Evolutionary conservation across 371 early-diverging fungal genomes (phyloP).

Genomic region (Lichtheimia ramosa): DNA sequence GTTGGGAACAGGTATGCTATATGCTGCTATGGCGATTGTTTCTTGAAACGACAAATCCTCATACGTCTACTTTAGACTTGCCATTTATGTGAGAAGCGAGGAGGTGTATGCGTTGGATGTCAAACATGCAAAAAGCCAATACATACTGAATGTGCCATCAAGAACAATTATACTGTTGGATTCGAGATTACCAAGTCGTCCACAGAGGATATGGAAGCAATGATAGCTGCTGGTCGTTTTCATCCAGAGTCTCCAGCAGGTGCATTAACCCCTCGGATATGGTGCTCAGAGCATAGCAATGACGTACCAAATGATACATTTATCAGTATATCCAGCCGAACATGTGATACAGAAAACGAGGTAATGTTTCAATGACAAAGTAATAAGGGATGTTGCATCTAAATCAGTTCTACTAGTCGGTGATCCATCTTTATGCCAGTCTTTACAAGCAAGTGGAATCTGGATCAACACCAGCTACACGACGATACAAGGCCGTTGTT

Average conservation of each 20-base stretch:
- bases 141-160: slow-evolving; percentile 53
- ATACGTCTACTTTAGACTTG: slow-evolving; percentile 28
- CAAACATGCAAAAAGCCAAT: slow-evolving; percentile 35
- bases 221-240: slow-evolving; percentile 14
- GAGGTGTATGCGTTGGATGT: slow-evolving; percentile 48
- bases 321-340: too few species aligned
- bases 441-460: slow-evolving; percentile 28
- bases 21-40: too few species aligned
- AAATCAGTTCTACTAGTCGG: slow-evolving; percentile 21
- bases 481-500: slow-evolving; percentile 15
- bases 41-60: background rate
- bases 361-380: background rate
- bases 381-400: background rate
- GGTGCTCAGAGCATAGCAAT: slow-evolving; percentile 49
- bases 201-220: background rate
- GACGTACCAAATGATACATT: background rate
- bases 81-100: slow-evolving; percentile 40
- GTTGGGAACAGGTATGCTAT: slow-evolving; percentile 50
- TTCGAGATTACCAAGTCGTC: slow-evolving; percentile 33
- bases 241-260: slow-evolving; percentile 31
- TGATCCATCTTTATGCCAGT: slow-evolving; percentile 23
- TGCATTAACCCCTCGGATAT: slow-evolving; percentile 53
- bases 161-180: slow-evolving; percentile 38
- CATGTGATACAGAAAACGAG: background rate
- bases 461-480: slow-evolving; percentile 39